Evolutionary conservation across 2,329 filamentous ascomycete species (phyloP), one percentile per base, ranked within the genome.

Genomic region (Trichocomaceae sp.): DNA sequence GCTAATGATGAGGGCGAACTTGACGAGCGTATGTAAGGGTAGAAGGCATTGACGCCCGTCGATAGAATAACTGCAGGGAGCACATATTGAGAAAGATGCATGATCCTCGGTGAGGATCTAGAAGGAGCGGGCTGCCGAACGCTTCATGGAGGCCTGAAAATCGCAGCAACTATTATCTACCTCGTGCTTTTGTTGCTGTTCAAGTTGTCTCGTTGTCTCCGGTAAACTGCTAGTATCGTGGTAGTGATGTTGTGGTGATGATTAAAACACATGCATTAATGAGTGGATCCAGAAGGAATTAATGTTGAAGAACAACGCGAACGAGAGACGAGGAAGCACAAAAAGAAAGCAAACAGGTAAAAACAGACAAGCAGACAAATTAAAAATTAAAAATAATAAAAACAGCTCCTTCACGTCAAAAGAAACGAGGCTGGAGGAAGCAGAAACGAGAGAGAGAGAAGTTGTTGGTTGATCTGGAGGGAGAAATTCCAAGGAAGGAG

Each of bases 1-100:
- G 52, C 35, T 26, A 54, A 37, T 17, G 54, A 52, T 50, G 15
- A 57, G 51, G 31, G 63, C 59, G 45, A 55, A 60, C 56, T 59
- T 15, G 60, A 51, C 3, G 57, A 42, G 31, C 66, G 60, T 31
- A 66, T 63, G 59, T 70, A 75, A 17, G 74, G 74, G 58, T 74
- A 75, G 52, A 76, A 76, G 57, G 74, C 74, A 19, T 66, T 65
- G n/a, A 66, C 69, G 47, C 65, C 61, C 13, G 64, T 64, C 19
- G 64, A 68, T n/a, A 72, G 63, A 55, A 58, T 63, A 49, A 62
- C 58, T 44, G 62, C 63, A 53, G 63, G 58, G 54, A 71, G 58
- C 61, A 72, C 60, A 59, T 65, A 73, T 67, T 66, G 55, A 61
- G 65, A 64, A 58, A 70, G 58, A 68, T 59, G 68, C 72, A 66